Percentiles rank a stretch among this genome's conserved stretches.
Evolutionary conservation across 495 filamentous ascomycete species (phyloP).

Genomic region (Annulohypoxylon moriforme): DNA sequence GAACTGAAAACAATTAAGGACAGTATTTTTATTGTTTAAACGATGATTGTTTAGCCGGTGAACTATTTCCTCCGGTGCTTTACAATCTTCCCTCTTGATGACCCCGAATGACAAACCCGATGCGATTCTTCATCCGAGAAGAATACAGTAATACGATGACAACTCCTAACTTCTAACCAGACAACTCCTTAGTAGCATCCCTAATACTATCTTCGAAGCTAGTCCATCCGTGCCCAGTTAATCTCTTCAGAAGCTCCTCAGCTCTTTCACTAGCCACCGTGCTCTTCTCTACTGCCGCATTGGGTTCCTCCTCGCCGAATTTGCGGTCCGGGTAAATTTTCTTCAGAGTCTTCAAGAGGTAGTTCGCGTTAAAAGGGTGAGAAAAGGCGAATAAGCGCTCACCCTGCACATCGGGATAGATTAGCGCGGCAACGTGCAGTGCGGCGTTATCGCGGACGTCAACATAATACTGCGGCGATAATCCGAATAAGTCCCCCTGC

Average conservation of each 20-base stretch:
- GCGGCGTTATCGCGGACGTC: constrained; percentile 34
- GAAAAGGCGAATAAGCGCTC: constrained; percentile 36
- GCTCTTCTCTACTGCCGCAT: constrained; percentile 24
- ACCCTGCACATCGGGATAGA: constrained; percentile 29
- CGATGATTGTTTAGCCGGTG: background rate
- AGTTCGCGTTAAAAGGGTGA: constrained; percentile 28
- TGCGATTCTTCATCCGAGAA: background rate
- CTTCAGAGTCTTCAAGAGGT: constrained; percentile 17
- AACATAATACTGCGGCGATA: constrained; percentile 28
- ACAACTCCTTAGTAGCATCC: constrained; percentile 3
- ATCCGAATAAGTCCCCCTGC: background rate
- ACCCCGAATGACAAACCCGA: background rate
- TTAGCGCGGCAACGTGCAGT: constrained; percentile 36
- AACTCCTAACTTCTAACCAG: background rate
- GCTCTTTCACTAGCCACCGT: constrained; percentile 38
- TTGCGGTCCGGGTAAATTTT: constrained; percentile 22
- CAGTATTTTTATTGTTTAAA: background rate
- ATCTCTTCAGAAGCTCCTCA: constrained; percentile 37
- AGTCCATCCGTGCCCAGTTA: constrained; percentile 34
- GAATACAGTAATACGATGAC: background rate
- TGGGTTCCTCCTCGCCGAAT: constrained; percentile 12
- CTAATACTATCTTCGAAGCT: constrained; percentile 30
- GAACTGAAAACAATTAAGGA: background rate
- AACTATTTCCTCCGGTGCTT: background rate
- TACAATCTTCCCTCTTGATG: background rate